Conservation (phyloP, 441 rosid genomes). For the Biscutella laevigata region DNA sequence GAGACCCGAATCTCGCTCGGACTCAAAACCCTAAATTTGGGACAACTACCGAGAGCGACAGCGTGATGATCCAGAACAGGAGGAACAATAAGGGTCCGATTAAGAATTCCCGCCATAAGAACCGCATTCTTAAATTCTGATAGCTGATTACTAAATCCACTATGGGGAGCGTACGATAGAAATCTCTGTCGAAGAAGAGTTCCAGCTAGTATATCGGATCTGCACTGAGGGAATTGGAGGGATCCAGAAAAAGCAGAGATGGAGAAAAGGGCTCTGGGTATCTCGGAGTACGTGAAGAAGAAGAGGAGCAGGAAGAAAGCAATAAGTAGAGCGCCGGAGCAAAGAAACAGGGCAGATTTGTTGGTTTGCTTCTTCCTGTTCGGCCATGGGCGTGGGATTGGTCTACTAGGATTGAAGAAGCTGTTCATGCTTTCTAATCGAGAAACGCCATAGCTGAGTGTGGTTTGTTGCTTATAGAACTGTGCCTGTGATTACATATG, state of each 20-base stretch:
- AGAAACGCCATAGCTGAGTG: constrained; percentile 2
- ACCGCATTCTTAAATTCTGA: constrained; percentile 78
- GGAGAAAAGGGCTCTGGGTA: constrained; percentile 33
- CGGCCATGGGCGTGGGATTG: constrained; percentile 27
- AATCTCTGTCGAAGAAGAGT: constrained; percentile 32
- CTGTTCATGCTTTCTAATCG: constrained; percentile 4
- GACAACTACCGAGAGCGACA: constrained; percentile 93
- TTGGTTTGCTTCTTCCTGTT: constrained; percentile 34
- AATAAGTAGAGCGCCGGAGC: constrained; percentile 20
- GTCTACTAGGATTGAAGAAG: constrained; percentile 13
- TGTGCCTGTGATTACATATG: too few species aligned
- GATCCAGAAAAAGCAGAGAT: constrained; percentile 27
- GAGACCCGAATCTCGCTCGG: constrained; percentile 49
- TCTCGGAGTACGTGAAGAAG: constrained; percentile 33
- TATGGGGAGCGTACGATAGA: constrained; percentile 77
- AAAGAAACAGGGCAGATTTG: constrained; percentile 30
- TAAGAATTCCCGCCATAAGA: constrained; percentile 55
- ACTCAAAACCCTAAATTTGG: constrained; percentile 75
- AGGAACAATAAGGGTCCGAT: constrained; percentile 76
- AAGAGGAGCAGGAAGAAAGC: constrained; percentile 28
- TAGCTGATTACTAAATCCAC: constrained; percentile 91
- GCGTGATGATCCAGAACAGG: constrained; percentile 93
- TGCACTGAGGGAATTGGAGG: constrained; percentile 37
- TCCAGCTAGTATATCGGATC: constrained; percentile 19
- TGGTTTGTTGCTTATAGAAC: too few species aligned